Evolutionary conservation across 305 asterid species (phyloP).

Genomic region (Fraxinus greggii): DNA sequence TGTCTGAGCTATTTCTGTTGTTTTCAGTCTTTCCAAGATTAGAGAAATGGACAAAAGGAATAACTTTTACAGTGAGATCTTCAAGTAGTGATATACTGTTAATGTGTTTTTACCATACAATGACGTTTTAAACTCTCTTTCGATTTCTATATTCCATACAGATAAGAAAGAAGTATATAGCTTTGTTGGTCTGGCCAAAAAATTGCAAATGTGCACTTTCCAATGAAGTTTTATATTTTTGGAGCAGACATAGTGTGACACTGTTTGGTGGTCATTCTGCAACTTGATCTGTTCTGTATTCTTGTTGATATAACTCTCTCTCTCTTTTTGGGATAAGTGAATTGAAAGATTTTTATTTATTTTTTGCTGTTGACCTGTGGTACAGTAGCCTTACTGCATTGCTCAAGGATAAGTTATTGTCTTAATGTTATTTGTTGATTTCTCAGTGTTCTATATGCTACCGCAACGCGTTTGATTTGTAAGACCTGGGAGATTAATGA

Average conservation of each 20-base stretch:
- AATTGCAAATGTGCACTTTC: neutral
- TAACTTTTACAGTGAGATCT: neutral
- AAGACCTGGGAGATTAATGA: constrained; percentile 97
- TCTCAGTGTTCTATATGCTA: constrained; percentile 69
- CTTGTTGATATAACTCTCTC: neutral
- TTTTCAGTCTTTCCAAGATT: neutral
- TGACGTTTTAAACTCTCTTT: neutral
- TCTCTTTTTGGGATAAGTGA: neutral
- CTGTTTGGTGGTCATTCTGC: constrained; percentile 8
- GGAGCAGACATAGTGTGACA: neutral
- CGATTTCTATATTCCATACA: neutral
- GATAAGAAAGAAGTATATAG: neutral
- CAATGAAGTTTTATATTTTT: neutral
- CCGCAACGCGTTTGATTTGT: constrained; percentile 84
- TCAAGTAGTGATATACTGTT: neutral
- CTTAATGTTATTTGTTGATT: constrained; percentile 26
- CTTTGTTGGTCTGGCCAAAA: neutral
- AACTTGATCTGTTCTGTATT: constrained; percentile 6
- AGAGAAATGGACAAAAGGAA: neutral
- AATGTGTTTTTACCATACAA: neutral
- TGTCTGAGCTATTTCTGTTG: neutral
- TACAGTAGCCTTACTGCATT: constrained; percentile 10
- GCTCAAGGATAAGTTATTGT: constrained; percentile 15
- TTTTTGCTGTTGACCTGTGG: neutral
- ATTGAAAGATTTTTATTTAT: neutral